Conservation (phyloP, 345 rosid species). For the Eucalyptus curtisii region DNA sequence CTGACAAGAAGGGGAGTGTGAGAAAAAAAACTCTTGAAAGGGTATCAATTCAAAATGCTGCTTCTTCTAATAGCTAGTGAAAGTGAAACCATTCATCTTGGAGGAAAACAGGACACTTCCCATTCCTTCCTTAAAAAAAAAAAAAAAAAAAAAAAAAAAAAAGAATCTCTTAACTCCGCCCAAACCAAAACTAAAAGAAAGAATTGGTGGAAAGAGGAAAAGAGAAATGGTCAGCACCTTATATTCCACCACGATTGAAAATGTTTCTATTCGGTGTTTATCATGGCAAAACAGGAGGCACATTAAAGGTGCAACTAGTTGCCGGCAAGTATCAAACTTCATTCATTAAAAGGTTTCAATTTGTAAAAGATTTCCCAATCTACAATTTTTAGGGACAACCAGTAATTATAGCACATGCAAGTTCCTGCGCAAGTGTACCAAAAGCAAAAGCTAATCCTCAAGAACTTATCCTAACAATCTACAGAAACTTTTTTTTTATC, state of each 20-base stretch:
- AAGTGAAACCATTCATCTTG: neutral
- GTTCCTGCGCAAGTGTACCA: neutral
- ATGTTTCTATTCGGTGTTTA: neutral
- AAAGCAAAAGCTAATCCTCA: neutral
- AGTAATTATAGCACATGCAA: neutral
- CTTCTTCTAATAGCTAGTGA: neutral
- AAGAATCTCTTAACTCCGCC: neutral
- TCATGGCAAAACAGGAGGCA: neutral
- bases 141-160: neutral
- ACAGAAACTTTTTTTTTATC: neutral
- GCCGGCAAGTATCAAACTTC: neutral
- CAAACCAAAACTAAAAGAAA: neutral
- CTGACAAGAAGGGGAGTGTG: neutral
- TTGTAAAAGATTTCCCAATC: neutral
- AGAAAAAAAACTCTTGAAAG: neutral
- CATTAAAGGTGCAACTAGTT: neutral
- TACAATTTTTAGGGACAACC: neutral
- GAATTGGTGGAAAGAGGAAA: neutral
- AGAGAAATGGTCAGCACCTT: neutral
- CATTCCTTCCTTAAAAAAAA: neutral
- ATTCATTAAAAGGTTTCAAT: neutral
- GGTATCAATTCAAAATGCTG: neutral
- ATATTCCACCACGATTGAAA: neutral
- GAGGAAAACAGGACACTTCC: neutral
- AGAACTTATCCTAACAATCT: neutral